Percentiles rank a stretch among this genome's conserved stretches.
phyloP scores from a whole-genome alignment of 2,329 filamentous ascomycete genomes.

The Sclerotinia borealis region DNA sequence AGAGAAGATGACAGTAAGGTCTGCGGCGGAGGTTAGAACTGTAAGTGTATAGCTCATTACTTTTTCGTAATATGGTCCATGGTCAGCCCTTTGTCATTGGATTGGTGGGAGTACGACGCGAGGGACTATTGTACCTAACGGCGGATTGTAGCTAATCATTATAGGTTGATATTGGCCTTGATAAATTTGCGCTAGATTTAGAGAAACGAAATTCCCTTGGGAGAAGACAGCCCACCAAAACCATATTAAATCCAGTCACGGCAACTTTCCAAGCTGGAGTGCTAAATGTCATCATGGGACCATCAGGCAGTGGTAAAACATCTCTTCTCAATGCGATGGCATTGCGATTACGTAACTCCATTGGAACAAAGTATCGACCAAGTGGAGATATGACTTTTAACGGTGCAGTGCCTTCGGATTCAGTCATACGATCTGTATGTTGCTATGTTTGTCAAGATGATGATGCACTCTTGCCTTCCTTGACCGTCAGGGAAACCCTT shows the following conservation, averaged over 20 bases:
- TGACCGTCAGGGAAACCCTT: conserved; percentile 71
- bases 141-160: background rate
- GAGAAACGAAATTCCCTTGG: conserved; percentile 53
- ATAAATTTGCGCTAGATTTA: conserved; percentile 57
- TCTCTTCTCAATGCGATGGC: conserved; percentile 70
- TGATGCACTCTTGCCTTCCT: conserved; percentile 64
- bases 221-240: conserved; percentile 46
- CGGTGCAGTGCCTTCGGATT: conserved; percentile 57
- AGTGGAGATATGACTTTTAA: conserved; percentile 65
- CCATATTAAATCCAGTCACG: conserved; percentile 61
- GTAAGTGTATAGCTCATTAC: background rate
- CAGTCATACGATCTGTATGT: conserved; percentile 64
- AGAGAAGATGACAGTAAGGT: conserved; percentile 56
- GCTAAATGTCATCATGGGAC: conserved; percentile 75
- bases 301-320: conserved; percentile 72
- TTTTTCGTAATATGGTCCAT: background rate
- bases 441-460: conserved; percentile 77
- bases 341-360: conserved; percentile 54
- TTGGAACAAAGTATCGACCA: conserved; percentile 55
- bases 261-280: conserved; percentile 61
- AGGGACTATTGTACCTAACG: background rate
- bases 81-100: background rate
- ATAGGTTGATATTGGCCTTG: conserved; percentile 55
- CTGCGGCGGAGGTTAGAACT: conserved; percentile 48
- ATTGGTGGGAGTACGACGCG: too few relatives aligned